Conservation (phyloP, 1,139 yeast species). For the Candida tetrigidarum region DNA sequence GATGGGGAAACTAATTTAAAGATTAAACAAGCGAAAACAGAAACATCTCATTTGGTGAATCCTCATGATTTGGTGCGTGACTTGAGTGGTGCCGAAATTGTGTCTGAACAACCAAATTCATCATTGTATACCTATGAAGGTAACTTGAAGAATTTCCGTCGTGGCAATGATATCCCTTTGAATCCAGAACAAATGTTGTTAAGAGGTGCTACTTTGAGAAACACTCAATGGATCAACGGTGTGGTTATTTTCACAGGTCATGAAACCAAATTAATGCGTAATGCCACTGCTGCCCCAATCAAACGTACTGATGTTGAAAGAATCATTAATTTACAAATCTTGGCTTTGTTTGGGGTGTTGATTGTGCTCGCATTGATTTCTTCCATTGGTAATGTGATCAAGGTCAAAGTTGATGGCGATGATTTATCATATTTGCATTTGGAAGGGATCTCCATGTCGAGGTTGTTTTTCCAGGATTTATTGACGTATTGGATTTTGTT, state of each 20-base stretch:
- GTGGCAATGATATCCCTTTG: constrained; percentile 56
- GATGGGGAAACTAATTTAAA: constrained; percentile 98
- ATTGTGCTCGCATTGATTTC: constrained; percentile 78
- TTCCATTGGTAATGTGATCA: constrained; percentile 85
- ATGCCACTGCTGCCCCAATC: constrained; percentile 98
- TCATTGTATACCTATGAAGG: constrained; percentile 96
- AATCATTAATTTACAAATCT: constrained; percentile 88
- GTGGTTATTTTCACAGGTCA: constrained; percentile 96
- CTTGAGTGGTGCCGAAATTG: constrained; percentile 43
- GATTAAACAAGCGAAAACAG: constrained; percentile 84
- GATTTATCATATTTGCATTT: constrained; percentile 66
- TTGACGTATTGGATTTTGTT: constrained; percentile 95
- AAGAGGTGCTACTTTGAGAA: constrained; percentile 94
- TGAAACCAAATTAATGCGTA: constrained; percentile 97
- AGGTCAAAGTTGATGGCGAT: constrained; percentile 56
- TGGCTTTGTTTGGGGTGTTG: constrained; percentile 83
- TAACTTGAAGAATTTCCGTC: constrained; percentile 55
- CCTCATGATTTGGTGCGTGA: constrained; percentile 59
- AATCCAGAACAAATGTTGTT: constrained; percentile 89
- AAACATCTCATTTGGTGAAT: constrained; percentile 75
- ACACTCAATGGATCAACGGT: constrained; percentile 96
- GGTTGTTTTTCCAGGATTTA: constrained; percentile 81
- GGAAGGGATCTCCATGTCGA: constrained; percentile 69
- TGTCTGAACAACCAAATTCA: constrained; percentile 93
- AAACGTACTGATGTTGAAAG: constrained; percentile 97